A percentile compares a stretch with the other conserved stretches of the same genome.
Evolutionary conservation across 2,329 filamentous ascomycete genomes (phyloP).

Genomic region (Metarhizium sp.): DNA sequence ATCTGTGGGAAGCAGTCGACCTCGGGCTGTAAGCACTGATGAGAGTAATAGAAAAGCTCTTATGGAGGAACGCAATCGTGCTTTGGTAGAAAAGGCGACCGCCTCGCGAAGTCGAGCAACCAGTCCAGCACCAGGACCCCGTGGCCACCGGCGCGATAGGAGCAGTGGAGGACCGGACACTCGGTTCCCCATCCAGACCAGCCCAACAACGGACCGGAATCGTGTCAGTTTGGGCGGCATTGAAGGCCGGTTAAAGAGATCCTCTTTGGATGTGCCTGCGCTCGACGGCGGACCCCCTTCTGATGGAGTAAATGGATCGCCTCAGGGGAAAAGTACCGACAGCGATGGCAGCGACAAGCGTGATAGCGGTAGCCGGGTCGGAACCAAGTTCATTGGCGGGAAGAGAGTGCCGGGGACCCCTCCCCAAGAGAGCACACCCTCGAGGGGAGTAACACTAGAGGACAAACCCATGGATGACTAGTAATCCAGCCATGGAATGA

Average conservation of each 20-base stretch:
- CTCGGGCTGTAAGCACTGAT: slow-evolving; percentile 85
- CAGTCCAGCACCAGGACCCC: slow-evolving; percentile 57
- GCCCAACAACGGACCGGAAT: slow-evolving; percentile 47
- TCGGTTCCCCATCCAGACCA: slow-evolving; percentile 73
- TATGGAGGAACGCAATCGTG: slow-evolving; percentile 86
- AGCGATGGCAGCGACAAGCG: slow-evolving; percentile 42
- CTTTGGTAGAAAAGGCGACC: slow-evolving; percentile 59
- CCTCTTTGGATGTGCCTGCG: slow-evolving; percentile 75
- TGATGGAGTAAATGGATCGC: slow-evolving; percentile 33
- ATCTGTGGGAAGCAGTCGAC: slow-evolving; percentile 49
- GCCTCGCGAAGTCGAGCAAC: slow-evolving; percentile 61
- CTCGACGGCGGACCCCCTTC: slow-evolving; percentile 33
- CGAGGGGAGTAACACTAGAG: slow-evolving; percentile 40
- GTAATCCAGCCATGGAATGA: slow-evolving; percentile 6
- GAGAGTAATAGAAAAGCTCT: slow-evolving; percentile 90
- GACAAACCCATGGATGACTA: slow-evolving; percentile 45
- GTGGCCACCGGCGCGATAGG: slow-evolving; percentile 67
- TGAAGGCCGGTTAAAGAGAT: slow-evolving; percentile 40
- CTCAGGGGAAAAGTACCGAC: slow-evolving; percentile 14
- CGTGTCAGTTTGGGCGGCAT: slow-evolving; percentile 37
- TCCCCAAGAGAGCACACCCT: slow-evolving; percentile 17
- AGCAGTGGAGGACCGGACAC: slow-evolving; percentile 66
- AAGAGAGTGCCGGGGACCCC: slow-evolving; percentile 29
- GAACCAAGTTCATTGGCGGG: slow-evolving; percentile 37
- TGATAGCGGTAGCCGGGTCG: slow-evolving; percentile 47